Evolutionary conservation across 371 early-diverging fungal species (phyloP).

Genomic region (Dichotomocladium elegans): DNA sequence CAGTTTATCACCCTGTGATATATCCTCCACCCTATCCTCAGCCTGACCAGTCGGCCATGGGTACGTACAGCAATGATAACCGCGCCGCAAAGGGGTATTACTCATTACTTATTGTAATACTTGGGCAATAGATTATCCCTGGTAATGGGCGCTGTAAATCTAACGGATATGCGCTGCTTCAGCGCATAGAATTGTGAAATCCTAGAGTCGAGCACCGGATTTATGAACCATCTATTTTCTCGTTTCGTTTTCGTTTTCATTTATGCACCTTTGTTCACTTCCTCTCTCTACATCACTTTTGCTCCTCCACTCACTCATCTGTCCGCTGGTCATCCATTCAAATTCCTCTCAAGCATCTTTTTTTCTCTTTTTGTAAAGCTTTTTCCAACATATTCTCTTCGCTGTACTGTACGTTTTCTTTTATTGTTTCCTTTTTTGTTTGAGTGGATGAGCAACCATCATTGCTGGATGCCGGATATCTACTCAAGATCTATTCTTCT

Average conservation of each 20-base stretch:
- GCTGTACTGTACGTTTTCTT: too few species aligned
- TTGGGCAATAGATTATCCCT: too few species aligned
- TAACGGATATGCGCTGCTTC: too few species aligned
- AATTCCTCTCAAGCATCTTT: background rate
- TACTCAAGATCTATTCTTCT: too few species aligned
- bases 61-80: background rate
- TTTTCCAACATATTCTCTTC: background rate
- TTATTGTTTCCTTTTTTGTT: too few species aligned
- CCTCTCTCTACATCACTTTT: background rate
- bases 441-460: too few species aligned
- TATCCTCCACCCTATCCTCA: slow-evolving; percentile 1
- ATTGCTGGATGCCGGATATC: too few species aligned
- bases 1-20: background rate
- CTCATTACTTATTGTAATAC: background rate
- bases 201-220: too few species aligned
- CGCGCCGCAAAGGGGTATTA: background rate
- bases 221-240: background rate
- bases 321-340: too few species aligned
- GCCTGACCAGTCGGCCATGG: background rate
- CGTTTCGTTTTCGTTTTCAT: background rate
- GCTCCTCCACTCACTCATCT: too few species aligned
- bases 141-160: too few species aligned
- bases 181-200: too few species aligned
- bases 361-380: background rate
- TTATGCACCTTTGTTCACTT: background rate